Conservation (phyloP, 2,329 filamentous ascomycete genomes). For the Ophiostoma populinum region DNA sequence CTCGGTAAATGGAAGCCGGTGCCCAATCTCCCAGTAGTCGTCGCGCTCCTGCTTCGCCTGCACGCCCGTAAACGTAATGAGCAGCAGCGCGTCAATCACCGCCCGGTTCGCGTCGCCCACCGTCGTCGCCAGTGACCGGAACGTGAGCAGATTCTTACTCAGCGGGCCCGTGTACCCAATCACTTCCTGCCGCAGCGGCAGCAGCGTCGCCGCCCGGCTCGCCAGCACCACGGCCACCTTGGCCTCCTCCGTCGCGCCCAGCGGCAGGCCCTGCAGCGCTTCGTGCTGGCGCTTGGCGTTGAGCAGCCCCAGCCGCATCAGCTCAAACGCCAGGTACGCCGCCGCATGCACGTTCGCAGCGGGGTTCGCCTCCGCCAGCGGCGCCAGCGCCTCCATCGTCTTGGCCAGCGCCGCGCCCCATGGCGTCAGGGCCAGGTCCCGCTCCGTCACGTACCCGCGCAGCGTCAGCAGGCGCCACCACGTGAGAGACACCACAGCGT, state of each 20-base stretch:
- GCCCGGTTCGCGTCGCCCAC: conserved; percentile 68
- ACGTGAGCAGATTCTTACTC: conserved; percentile 75
- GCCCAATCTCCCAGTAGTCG: conserved; percentile 50
- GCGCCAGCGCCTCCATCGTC: conserved; percentile 45
- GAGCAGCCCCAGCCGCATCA: conserved; percentile 63
- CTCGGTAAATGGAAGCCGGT: conserved; percentile 29
- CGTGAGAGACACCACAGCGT: conserved; percentile 54
- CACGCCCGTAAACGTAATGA: conserved; percentile 63
- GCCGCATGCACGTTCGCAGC: conserved; percentile 50
- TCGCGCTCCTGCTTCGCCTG: conserved; percentile 56
- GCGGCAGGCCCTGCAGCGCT: conserved; percentile 36
- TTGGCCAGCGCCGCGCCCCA: conserved; percentile 71
- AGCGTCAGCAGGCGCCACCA: conserved; percentile 84
- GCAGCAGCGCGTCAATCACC: conserved; percentile 65
- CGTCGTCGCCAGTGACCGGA: conserved; percentile 65
- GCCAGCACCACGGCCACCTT: conserved; percentile 65
- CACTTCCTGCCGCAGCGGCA: conserved; percentile 63
- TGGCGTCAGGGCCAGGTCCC: conserved; percentile 55
- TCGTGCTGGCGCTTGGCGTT: conserved; percentile 46
- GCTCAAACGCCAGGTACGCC: conserved; percentile 67
- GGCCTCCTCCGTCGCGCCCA: conserved; percentile 49
- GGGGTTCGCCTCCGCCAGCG: conserved; percentile 28
- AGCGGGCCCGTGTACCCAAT: conserved; percentile 91
- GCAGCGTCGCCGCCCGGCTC: conserved; percentile 68
- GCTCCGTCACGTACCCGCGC: conserved; percentile 62